Percentiles rank a stretch among this genome's conserved stretches.
Evolutionary conservation across 1,139 yeast species (phyloP).

Genomic region (Saccharomycopsis hybrid): DNA sequence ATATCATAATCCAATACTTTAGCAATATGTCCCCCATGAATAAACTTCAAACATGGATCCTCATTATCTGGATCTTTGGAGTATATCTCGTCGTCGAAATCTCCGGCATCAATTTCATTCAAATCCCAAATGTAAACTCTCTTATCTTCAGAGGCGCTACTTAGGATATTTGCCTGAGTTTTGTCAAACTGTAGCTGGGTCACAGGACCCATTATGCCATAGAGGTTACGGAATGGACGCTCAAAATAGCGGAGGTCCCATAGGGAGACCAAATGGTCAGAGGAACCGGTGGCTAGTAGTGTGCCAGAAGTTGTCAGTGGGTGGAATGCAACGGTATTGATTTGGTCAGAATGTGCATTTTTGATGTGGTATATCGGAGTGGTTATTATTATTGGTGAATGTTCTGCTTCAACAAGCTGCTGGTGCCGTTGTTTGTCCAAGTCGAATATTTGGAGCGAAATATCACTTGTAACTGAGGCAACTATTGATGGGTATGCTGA

Average conservation of each 20-base stretch:
- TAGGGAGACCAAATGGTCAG: constrained; percentile 43
- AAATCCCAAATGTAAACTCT: constrained; percentile 64
- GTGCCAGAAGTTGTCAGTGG: constrained; percentile 37
- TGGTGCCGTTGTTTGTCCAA: constrained; percentile 30
- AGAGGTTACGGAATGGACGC: constrained; percentile 28
- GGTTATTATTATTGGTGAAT: too few relatives aligned
- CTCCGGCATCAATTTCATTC: constrained; percentile 36
- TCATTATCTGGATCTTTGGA: constrained; percentile 39
- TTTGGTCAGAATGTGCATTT: constrained; percentile 37
- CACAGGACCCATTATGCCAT: constrained; percentile 51
- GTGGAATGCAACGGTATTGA: constrained; percentile 58
- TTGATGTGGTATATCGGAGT: constrained; percentile 16
- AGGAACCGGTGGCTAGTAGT: constrained; percentile 59
- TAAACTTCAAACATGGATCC: constrained; percentile 60
- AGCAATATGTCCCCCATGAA: constrained; percentile 78
- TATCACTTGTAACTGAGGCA: constrained; percentile 72
- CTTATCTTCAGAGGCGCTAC: constrained; percentile 59
- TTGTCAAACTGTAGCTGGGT: constrained; percentile 72
- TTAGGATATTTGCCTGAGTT: constrained; percentile 47
- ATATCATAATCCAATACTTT: constrained; percentile 72
- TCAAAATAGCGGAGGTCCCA: constrained; percentile 55
- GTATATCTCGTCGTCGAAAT: constrained; percentile 32
- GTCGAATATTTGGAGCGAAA: constrained; percentile 56
- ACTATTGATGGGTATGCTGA: constrained; percentile 40
- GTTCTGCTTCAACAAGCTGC: neutral